Conservation (phyloP, 169 alveolate genomes). For the Theileria orientalis region DNA sequence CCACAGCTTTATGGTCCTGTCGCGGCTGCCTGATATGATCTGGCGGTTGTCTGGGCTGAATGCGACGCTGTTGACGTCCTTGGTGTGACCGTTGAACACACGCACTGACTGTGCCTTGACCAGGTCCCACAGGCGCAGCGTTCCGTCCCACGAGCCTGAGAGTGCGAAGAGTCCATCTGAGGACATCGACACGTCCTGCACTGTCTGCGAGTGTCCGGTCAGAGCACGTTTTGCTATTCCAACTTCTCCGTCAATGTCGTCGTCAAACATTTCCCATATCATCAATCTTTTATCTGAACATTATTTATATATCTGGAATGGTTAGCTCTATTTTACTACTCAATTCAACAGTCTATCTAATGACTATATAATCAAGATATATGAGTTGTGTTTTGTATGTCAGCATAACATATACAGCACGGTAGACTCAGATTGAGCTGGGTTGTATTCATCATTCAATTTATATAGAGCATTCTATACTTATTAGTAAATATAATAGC, state of each 20-base stretch:
- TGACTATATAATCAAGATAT: not conserved
- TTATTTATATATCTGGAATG: too few relatives aligned
- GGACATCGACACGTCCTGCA: constrained; percentile 90
- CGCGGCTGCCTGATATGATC: constrained; percentile 97
- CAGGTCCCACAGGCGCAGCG: constrained; percentile 92
- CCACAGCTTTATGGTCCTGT: constrained; percentile 95
- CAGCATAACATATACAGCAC: constrained; percentile 64
- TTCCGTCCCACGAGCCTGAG: constrained; percentile 92
- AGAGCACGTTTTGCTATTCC: constrained; percentile 82
- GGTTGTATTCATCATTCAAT: constrained; percentile 71
- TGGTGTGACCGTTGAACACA: constrained; percentile 90
- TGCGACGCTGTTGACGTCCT: constrained; percentile 94
- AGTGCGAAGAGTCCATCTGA: constrained; percentile 92
- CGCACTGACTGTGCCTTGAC: constrained; percentile 88
- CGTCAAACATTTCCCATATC: constrained; percentile 80
- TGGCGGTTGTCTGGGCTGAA: constrained; percentile 98
- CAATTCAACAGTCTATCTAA: not conserved
- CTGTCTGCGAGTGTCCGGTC: constrained; percentile 91
- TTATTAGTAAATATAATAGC: not conserved
- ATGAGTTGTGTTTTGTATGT: constrained; percentile 7
- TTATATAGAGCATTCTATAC: too few relatives aligned
- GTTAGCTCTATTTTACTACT: not conserved
- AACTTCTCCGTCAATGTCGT: constrained; percentile 76
- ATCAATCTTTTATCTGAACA: constrained; percentile 76
- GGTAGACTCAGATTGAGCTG: constrained; percentile 77